Base-by-base conservation (phyloP, 768 basidiomycete species). In the Fistulinella prunicolor region DNA sequence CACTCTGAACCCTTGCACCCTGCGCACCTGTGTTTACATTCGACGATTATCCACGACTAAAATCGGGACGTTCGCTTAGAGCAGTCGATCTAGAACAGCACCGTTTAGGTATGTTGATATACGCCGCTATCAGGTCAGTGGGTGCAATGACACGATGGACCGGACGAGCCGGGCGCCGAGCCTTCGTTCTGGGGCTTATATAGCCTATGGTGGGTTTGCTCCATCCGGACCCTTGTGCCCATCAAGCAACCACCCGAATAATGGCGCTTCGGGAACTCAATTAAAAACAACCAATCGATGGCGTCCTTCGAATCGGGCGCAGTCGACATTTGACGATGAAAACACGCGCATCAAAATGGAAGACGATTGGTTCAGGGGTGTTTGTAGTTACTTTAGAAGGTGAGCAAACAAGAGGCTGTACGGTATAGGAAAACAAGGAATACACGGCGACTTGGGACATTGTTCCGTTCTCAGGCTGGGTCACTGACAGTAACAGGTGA, bases 331-430 rank as follows among this genome's bases (percentile, higher is more conserved):
- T 61, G 62, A 65, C 53, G 51, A 60, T 49, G n/a, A 41, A 39
- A 62, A 65, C 65, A 66, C 67, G 65, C 65, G 67, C 67, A 66
- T 66, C 65, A 66, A 39, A 66, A 66, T 66, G 65, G 65, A 66
- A 69, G 65, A 53, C 35, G 43, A 49, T 53, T 53, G 9, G 48
- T 54, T 51, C 62, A 69, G 65, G 60, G 60, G 55, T 51, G 54
- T 49, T 45, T 50, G 44, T 52, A 24, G 23, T 35, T 44, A 39
- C 38, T n/a, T 50, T 38, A 48, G 56, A 63, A 62, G 52, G 35
- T 41, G 42, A 51, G 30, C 46, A 56, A 51, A 58, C 51, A 45
- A 50, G 48, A 55, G 61, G 61, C 61, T 60, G 60, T 64, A 57
- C 62, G 29, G 37, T n/a, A n/a, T n/a, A n/a, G n/a, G n/a, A n/a